Base-by-base conservation (phyloP, 345 rosid species). In the Rubroshorea leprosula region DNA sequence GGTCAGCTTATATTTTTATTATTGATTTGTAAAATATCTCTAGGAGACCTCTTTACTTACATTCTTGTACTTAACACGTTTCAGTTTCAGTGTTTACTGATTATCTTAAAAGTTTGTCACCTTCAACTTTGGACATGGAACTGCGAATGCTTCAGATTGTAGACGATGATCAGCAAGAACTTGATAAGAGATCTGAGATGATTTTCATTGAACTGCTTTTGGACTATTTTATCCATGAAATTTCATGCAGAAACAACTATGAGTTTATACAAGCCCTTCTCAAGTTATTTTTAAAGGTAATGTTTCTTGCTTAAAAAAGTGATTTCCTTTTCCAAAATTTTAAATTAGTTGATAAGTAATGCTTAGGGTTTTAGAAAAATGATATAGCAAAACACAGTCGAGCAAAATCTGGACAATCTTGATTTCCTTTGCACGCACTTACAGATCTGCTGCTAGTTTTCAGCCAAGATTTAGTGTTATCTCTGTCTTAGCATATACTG, bases 101-200 rank as follows among this genome's bases (percentile, higher is more conserved):
- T n/a, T 87, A 82, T 77, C 61, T 93, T 51, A 85, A 93, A 76
- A 77, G 85, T 60, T 71, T 89, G 66, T 87, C 99, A 13, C 90
- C 99, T 14, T 82, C 99, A 62, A 80, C 83, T 55, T 72, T 93
- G 72, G 97, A 93, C 54, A 63, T 87, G 80, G 97, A 93, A 68
- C 83, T 93, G 53, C 74, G 96, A 44, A 72, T 93, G 90, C 88
- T 93, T 81, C 92, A 93, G 66, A 87, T 93, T 22, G 78, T 93
- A 66, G 96, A 93, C 58, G 88, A 89, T 2, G 78, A 64, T 53
- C 65, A 71, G 60, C 71, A 89, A 67, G 96, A 85, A 44, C 70
- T 77, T 29, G 88, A 78, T 49, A 63, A 72, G 59, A 82, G 86
- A 72, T 73, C 82, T 4, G 92, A 85, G 85, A 76, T 85, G 61